phyloP scores from a whole-genome alignment of 2,329 filamentous ascomycete species.

The Scedosporium apiospermum region DNA sequence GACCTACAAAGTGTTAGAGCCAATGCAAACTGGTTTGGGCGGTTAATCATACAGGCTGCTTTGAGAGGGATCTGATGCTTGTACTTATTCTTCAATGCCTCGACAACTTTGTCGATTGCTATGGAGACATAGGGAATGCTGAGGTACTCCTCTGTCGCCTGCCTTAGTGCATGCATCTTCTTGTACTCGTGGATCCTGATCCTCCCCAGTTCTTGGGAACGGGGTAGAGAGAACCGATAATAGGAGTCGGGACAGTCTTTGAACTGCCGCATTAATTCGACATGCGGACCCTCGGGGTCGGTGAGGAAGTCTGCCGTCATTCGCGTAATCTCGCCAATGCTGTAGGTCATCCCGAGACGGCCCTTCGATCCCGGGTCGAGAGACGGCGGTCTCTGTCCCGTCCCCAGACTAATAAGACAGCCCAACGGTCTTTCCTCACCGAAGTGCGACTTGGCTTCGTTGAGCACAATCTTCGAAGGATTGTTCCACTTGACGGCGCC shows the following conservation, averaged over 20 bases:
- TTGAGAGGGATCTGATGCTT: constrained; percentile 12
- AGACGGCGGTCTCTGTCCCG: constrained; percentile 14
- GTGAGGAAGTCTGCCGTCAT: constrained; percentile 6
- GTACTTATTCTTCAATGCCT: constrained; percentile 9
- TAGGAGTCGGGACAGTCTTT: constrained; percentile 12
- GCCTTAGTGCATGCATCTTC: constrained; percentile 15
- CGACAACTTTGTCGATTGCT: constrained; percentile 14
- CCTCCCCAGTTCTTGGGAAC: constrained; percentile 10
- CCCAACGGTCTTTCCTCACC: constrained; percentile 15
- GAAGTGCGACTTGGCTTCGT: constrained; percentile 17
- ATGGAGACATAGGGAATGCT: constrained; percentile 4
- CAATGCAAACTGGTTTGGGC: background rate
- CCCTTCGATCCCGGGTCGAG: constrained; percentile 2
- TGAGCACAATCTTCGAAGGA: constrained; percentile 18
- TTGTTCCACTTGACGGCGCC: constrained; percentile 22
- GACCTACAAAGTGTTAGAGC: background rate
- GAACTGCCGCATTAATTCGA: constrained; percentile 10
- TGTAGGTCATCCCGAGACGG: background rate
- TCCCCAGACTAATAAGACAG: constrained; percentile 22
- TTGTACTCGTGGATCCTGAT: constrained; percentile 16
- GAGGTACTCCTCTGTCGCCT: constrained; percentile 16
- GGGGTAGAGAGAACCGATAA: constrained; percentile 19
- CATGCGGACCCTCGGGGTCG: constrained; percentile 14
- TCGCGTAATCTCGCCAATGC: background rate
- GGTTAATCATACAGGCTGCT: too few species aligned